Base-by-base conservation (phyloP, 345 rosid genomes). In the Schrenkiella parvula region DNA sequence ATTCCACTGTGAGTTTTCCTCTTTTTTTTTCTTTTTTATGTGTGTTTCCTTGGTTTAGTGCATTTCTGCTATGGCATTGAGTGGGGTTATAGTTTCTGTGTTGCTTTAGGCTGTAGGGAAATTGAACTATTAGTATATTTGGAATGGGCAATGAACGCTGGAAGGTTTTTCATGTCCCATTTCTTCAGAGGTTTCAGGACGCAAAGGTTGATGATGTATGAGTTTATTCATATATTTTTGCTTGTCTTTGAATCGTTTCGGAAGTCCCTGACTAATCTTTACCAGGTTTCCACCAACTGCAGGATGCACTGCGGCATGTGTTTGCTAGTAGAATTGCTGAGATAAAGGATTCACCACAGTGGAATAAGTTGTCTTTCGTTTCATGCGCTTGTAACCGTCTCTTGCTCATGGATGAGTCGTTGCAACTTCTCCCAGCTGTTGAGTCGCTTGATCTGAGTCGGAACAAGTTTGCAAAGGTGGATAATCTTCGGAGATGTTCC, bases 381-480 rank as follows among this genome's bases (percentile, higher is more conserved):
- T 95, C 99, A 0, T 89, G 93, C 69, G 89, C 98, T 0, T 86
- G 90, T 72, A 95, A 95, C 74, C 82, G 88, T 48, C 78, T 95
- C 83, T 70, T 95, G 78, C 72, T 95, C 79, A 95, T 95, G 99
- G 99, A 95, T 52, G 99, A 92, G 80, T 91, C 98, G 5, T 80
- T 95, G 86, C 98, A 89, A 54, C 99, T 95, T 79, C 97, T 95
- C 78, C 97, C 99, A 54, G 87, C 83, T 38, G 93, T 95, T 61
- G 97, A 91, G 84, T 89, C 92, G 39, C 98, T 92, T 64, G 99
- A 95, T 84, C 86, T 95, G 75, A 95, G 99, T 76, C 83, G 99
- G 69, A 95, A 95, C 85, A 89, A 83, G 87, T 86, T 95, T 71
- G 81, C 93, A 1, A 95, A 88, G 83, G 86, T 92, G 76, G 93